phyloP scores from a whole-genome alignment of 1,284 basidiomycete species.

The Ustilago hordei region DNA sequence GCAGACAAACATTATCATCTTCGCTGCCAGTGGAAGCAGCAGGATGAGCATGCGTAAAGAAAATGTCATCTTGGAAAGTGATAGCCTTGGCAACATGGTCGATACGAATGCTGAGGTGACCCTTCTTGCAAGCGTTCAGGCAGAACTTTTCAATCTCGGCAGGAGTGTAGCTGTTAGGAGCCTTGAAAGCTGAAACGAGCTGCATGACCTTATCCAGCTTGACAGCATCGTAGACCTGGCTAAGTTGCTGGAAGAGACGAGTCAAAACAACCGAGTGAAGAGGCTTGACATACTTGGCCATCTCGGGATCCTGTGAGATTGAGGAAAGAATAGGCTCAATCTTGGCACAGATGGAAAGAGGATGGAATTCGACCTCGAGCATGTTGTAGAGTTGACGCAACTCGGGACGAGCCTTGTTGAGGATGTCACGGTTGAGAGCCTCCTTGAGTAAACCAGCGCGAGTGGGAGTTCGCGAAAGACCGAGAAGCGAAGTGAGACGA shows the following conservation, averaged over 20 bases:
- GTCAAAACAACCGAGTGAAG: conserved; percentile 92
- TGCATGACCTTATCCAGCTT: conserved; percentile 71
- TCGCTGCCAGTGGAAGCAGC: conserved; percentile 52
- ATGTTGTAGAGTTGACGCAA: conserved; percentile 88
- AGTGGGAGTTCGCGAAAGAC: conserved; percentile 86
- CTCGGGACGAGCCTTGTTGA: conserved; percentile 82
- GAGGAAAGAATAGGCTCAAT: conserved; percentile 83
- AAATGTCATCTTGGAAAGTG: conserved; percentile 81
- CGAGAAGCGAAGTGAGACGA: conserved; percentile 86
- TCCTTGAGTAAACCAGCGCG: conserved; percentile 80
- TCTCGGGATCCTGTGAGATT: conserved; percentile 63
- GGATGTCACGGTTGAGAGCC: conserved; percentile 78
- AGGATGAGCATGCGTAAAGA: conserved; percentile 65
- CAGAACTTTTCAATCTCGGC: conserved; percentile 76
- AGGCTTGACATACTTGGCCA: conserved; percentile 80
- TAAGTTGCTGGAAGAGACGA: conserved; percentile 91
- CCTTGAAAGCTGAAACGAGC: conserved; percentile 68
- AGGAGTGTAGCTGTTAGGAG: conserved; percentile 63
- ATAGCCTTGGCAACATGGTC: conserved; percentile 90
- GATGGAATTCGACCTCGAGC: conserved; percentile 94
- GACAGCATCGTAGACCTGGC: conserved; percentile 92
- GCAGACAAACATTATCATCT: conserved; percentile 63
- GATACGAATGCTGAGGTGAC: conserved; percentile 87
- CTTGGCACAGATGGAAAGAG: conserved; percentile 84
- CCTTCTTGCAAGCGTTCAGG: conserved; percentile 88